Evolutionary conservation across 2,329 filamentous ascomycete species (phyloP), one percentile per base, ranked within the genome.

Genomic region (Aspergillus ochraceoroseus): DNA sequence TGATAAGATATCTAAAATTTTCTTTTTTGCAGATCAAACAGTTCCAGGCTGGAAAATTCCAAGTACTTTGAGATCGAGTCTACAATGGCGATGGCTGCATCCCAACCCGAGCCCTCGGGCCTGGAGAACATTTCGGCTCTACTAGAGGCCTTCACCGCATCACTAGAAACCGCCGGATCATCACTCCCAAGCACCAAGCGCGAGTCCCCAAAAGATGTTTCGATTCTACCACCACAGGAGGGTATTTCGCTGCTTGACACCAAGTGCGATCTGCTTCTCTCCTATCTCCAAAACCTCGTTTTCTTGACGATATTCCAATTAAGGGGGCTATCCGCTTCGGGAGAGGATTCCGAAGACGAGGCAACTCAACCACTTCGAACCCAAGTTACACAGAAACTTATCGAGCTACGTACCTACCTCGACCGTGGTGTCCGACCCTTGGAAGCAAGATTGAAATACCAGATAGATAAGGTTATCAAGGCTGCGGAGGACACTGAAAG

Each of bases 201-300:
- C 12, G 57, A 59, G 36, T 43, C 49, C 2, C 43, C 56, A 0
- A 79, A 85, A 0, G 73, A 83, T 31, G 79, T 88, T 43, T 80
- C 82, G 9, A 76, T 94, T 44, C 70, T 83, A 33, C 79, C 85
- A n/a, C 83, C 85, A 1, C 75, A 82, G 49, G 81, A 95, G 56
- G 90, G 92, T 59, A 92, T 98, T 43, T 95, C 92, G 0, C 79
- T 98, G 1, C 82, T 98, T 57, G 88, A 96, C 61, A 81, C 87
- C 50, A 98, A 98, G 70, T 96, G 94, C 67, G 92, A 98, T 62
- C 76, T 98, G n/a, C 80, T 98, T 12, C 80, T 98, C 26, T 90
- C 90, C 3, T 98, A 98, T 66, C 74, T 98, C 0, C 90, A 98
- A 58, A 94, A 95, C 57, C 79, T 96, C 3, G 86, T 92, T 30